Evolutionary conservation across 805 yeast genomes (phyloP).

Genomic region (Metschnikowia santaceciliae): DNA sequence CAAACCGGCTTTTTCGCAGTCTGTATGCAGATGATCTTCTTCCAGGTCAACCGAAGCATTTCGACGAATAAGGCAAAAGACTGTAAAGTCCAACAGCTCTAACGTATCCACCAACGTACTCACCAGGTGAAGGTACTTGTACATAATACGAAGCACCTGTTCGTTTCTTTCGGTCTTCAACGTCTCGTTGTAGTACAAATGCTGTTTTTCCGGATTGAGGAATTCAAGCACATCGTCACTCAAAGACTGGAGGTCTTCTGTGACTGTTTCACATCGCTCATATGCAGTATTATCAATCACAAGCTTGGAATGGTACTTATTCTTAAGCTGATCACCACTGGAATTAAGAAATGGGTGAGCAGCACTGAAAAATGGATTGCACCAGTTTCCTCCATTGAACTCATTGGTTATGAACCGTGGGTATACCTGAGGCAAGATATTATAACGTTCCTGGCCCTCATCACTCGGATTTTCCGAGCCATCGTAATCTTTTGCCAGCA

Average conservation of each 20-base stretch:
- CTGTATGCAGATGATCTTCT: slow-evolving; percentile 2
- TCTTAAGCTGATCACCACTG: slow-evolving; percentile 42
- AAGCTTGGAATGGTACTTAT: slow-evolving; percentile 39
- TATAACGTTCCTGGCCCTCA: slow-evolving; percentile 32
- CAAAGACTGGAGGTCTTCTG: slow-evolving; percentile 35
- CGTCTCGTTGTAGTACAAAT: slow-evolving; percentile 31
- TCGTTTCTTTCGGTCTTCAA: slow-evolving; percentile 45
- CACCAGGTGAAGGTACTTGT: slow-evolving; percentile 49
- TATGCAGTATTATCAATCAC: slow-evolving; percentile 50
- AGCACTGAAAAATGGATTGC: slow-evolving; percentile 57
- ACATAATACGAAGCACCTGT: slow-evolving; percentile 49
- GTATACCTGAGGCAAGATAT: slow-evolving; percentile 56
- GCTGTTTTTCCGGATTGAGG: slow-evolving; percentile 35
- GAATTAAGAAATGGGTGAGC: slow-evolving; percentile 34
- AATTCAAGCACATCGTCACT: slow-evolving; percentile 41
- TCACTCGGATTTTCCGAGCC: slow-evolving; percentile 36
- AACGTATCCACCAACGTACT: slow-evolving; percentile 48
- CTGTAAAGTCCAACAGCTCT: slow-evolving; percentile 60
- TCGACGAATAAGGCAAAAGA: slow-evolving; percentile 43
- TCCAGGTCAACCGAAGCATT: slow-evolving; percentile 15
- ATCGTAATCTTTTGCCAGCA: slow-evolving; percentile 33
- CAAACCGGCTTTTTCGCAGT: slow-evolving; percentile 17
- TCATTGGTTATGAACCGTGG: slow-evolving; percentile 65
- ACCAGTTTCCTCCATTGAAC: slow-evolving; percentile 79
- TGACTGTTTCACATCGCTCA: slow-evolving; percentile 31